A percentile compares a stretch with the other conserved stretches of the same genome.
Evolutionary conservation across 176 grass and related monocot genomes (phyloP).

Genomic region (Thinopyrum elongatum): DNA sequence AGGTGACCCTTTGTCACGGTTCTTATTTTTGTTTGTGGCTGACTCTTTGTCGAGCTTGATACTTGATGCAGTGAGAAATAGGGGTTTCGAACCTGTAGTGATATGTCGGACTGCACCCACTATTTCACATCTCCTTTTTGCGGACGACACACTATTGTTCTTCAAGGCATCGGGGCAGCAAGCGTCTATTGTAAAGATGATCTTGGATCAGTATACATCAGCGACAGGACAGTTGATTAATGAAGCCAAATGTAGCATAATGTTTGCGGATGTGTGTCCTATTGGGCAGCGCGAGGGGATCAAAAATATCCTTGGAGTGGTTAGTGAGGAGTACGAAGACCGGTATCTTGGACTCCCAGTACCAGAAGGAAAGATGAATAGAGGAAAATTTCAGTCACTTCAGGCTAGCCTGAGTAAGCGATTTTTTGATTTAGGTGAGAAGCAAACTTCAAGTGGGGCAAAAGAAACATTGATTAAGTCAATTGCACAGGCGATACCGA

Average conservation of each 20-base stretch:
- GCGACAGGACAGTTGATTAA: neutral
- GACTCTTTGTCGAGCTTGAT: no score
- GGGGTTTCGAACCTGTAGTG: rapidly evolving
- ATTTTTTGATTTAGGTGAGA: neutral
- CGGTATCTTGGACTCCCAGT: neutral
- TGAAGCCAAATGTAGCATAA: neutral
- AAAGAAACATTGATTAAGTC: neutral
- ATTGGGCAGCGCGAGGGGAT: rapidly evolving
- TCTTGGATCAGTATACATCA: neutral
- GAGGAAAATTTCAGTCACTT: neutral
- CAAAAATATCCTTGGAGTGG: neutral
- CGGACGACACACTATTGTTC: neutral
- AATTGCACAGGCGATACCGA: neutral
- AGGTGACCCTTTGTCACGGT: neutral
- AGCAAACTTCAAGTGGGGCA: neutral
- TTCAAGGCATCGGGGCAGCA: neutral
- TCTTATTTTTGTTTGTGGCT: neutral
- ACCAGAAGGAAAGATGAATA: neutral
- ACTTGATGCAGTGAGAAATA: neutral
- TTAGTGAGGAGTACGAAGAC: neutral
- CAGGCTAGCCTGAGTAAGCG: neutral
- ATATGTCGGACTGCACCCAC: neutral
- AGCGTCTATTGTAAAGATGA: rapidly evolving
- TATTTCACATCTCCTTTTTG: neutral
- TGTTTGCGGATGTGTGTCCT: neutral